Conservation (phyloP, 2,329 filamentous ascomycete genomes). For the Blastomyces parvus region DNA sequence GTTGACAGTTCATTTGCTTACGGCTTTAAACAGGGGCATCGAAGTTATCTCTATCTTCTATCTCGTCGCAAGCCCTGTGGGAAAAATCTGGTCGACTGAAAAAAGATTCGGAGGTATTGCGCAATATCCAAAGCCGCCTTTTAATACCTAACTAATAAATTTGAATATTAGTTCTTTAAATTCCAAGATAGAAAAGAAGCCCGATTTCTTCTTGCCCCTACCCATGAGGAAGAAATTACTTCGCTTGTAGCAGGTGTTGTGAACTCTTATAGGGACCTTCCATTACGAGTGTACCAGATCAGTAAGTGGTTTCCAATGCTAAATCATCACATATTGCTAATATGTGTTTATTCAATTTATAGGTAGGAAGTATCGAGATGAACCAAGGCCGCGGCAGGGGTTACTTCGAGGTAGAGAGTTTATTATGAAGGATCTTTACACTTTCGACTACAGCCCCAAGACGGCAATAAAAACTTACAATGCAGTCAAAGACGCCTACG, state of each 20-base stretch:
- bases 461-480: slow-evolving; percentile 74
- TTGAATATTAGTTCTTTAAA: slow-evolving; percentile 56
- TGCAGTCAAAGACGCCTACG: slow-evolving; percentile 64
- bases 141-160: background rate
- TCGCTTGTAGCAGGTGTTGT: slow-evolving; percentile 61
- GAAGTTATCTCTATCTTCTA: slow-evolving; percentile 69
- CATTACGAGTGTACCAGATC: slow-evolving; percentile 82
- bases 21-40: slow-evolving; percentile 54
- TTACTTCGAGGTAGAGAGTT: slow-evolving; percentile 84
- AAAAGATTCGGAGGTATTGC: slow-evolving; percentile 59
- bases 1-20: slow-evolving; percentile 12
- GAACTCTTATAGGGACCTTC: slow-evolving; percentile 76
- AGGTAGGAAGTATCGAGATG: slow-evolving; percentile 92
- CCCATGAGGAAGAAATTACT: slow-evolving; percentile 96
- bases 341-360: background rate
- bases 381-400: slow-evolving; percentile 77
- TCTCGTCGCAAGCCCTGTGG: slow-evolving; percentile 82
- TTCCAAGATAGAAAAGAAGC: slow-evolving; percentile 69
- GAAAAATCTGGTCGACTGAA: slow-evolving; percentile 70
- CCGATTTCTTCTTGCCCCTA: slow-evolving; percentile 72
- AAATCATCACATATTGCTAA: slow-evolving; percentile 8
- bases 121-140: background rate
- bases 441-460: slow-evolving; percentile 63
- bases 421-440: slow-evolving; percentile 97
- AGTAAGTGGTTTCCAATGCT: slow-evolving; percentile 41